These are phyloP conservation scores for Sporisorium graminicola DNA, from an alignment of 1,284 basidiomycete species.

Conservation along the genomic window DNA sequence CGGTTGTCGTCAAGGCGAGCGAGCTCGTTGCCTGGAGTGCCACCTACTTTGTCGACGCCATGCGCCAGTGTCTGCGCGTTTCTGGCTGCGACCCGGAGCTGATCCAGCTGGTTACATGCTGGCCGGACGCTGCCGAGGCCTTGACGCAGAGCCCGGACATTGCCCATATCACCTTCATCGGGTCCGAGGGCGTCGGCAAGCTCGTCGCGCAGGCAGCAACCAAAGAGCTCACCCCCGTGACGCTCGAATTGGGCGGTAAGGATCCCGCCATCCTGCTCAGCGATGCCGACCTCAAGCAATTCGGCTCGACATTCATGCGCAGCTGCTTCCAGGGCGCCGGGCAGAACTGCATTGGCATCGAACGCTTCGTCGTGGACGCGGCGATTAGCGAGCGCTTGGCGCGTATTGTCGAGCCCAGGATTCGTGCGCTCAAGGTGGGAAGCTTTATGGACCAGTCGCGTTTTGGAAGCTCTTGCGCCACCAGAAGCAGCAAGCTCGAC, in stretches of 20 bases:
- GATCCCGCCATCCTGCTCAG: conserved; percentile 74
- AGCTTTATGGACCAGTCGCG: conserved; percentile 62
- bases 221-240: conserved; percentile 86
- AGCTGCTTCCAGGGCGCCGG: conserved; percentile 80
- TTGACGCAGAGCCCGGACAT: conserved; percentile 84
- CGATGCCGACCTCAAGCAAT: conserved; percentile 72
- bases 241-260: conserved; percentile 84
- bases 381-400: conserved; percentile 82
- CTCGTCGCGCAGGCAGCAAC: conserved; percentile 86
- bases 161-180: conserved; percentile 84
- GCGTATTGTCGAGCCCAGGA: conserved; percentile 46
- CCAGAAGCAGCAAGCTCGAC: not conserved
- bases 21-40: conserved; percentile 66
- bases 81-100: conserved; percentile 82
- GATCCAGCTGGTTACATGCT: conserved; percentile 78
- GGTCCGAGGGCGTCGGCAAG: conserved; percentile 88
- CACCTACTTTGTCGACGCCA: conserved; percentile 74
- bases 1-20: conserved; percentile 85
- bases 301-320: conserved; percentile 71
- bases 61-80: conserved; percentile 70
- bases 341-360: conserved; percentile 92
- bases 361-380: conserved; percentile 86
- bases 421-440: conserved; percentile 55
- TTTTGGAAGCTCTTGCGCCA: conserved; percentile 25
- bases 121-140: conserved; percentile 84